Base-by-base conservation (phyloP, 2,329 filamentous ascomycete species). In the Diplodia mutila region DNA sequence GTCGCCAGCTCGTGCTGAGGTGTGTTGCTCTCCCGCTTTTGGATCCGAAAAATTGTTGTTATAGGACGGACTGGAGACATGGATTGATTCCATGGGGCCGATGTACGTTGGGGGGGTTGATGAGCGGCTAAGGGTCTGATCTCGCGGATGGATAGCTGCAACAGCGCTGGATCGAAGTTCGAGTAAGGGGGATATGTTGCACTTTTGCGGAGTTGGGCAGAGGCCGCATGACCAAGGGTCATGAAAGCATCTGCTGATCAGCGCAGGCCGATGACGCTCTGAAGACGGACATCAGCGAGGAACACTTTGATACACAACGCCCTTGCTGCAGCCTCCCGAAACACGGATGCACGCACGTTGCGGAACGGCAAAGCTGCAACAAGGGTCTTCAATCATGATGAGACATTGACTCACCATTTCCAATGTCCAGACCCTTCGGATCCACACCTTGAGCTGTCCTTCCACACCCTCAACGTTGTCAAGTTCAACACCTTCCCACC, bases 401-500 rank as follows among this genome's bases (percentile, higher is more conserved):
- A 66, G 51, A 49, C 64, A 55, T 49, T 48, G n/a, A 75, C 84
- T 78, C 79, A 89, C 88, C 88, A 99, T 99, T 85, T 99, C 95
- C 68, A 99, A 85, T 69, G 95, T 99, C 95, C 95, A 99, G 69
- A 99, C 95, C 74, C 95, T 88, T 76, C 95, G 87, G 78, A 99
- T 98, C 95, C 95, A 99, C 68, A 99, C 93, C 82, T 99, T 99
- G 72, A 99, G 85, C 78, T 90, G 92, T 64, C 94, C 94, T 63
- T 97, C 89, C 8, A 98, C 91, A 16, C 95, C 95, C 61, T 96
- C 93, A 14, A 99, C 91, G 71, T 92, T 86, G 21, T 95, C 88
- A 53, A 99, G 85, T 78, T 98, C 94, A 46, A 99, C 91, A 27
- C 95, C 95, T 79, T 99, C 95, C 95, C 95, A 99, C 95, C 95